Evolutionary conservation across 495 filamentous ascomycete species (phyloP), one percentile per base, ranked within the genome.

Genomic region (Penicillium verhagenii): DNA sequence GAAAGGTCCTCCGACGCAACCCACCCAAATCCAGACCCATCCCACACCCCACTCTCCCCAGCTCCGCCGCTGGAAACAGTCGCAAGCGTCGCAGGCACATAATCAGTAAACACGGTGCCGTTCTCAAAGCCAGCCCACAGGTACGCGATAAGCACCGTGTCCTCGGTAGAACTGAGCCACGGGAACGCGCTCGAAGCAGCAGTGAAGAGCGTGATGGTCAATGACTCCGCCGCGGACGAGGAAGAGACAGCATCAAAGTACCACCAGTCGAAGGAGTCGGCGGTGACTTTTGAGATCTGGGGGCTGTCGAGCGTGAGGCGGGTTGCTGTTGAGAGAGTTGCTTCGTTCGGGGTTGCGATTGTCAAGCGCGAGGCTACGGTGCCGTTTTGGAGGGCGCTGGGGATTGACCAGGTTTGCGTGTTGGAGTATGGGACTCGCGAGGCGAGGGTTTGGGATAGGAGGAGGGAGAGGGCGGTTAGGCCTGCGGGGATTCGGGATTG

Each of bases 211-310:
- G 61, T 67, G 7, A 74, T 20, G 0, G 59, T 60, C 4, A 74
- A 20, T 1, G 58, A 64, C 18, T 57, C 57, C 13, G 52, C 46
- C 1, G 59, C 47, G 50, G 61, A 53, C 3, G 45, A 38, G 3
- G 43, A 26, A 6, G 67, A 58, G 11, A 76, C 59, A 10, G 56
- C 70, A 53, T 76, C 72, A 23, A 73, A 76, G 57, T 71, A 72
- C 73, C 71, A 76, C 70, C 72, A 74, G 57, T 74, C 70, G 42
- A 65, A 76, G 10, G 63, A 64, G 31, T 67, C 58, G 31, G 31
- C 25, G 48, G 73, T 76, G 39, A 73, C 47, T 0, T 21, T 18
- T 25, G 50, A 44, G 2, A 72, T 14, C 46, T 71, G 63, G 0
- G 72, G 70, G n/a, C 59, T 42, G 48, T 73, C 70, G 11, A 74